Evolutionary conservation across 768 basidiomycete genomes (phyloP), one percentile per base, ranked within the genome.

Genomic region (Sarcodon sp.): DNA sequence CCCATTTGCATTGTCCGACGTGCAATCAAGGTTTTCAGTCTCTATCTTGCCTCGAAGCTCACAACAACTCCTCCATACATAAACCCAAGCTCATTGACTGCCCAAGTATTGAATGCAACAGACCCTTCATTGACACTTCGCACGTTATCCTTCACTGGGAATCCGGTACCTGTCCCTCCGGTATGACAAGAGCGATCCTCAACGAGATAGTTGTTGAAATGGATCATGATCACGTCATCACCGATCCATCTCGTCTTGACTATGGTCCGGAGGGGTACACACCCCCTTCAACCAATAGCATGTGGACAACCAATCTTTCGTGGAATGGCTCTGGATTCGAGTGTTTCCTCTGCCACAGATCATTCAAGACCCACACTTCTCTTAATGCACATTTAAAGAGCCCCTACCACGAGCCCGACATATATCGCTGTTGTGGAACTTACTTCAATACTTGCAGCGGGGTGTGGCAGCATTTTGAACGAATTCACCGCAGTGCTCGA

Each of bases 61-160:
- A 85, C 57, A 57, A 75, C 47, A 69, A 69, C 11, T 83, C 82
- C 1, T 66, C 72, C 31, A 38, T 61, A 8, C 83, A 84, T 57
- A 59, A 60, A 7, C 60, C 69, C 3, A 66, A 60, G 48, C 59
- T 57, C 50, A 51, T 60, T 64, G 35, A 61, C 51, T 62, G 71
- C 56, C 62, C 65, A 0, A 64, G 69, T 48, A 50, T 15, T 4
- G 66, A 69, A 33, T 86, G 84, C 55, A 60, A 49, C 1, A 52
- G 52, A 16, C 53, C 47, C 1, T 85, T 84, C 60, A 59, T 77
- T 46, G 75, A 71, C 15, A 63, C 55, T 39, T 70, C 80, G 7
- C 75, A 78, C 8, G 65, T 86, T 43, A 56, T 76, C 32, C 69
- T 74, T 32, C 83, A 87, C 59, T 68, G 82, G 57, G 84, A 86